Evolutionary conservation across 23 red algal genomes (phyloP), one percentile per base, ranked within the genome.

Genomic region (Gracilaria domingensis): DNA sequence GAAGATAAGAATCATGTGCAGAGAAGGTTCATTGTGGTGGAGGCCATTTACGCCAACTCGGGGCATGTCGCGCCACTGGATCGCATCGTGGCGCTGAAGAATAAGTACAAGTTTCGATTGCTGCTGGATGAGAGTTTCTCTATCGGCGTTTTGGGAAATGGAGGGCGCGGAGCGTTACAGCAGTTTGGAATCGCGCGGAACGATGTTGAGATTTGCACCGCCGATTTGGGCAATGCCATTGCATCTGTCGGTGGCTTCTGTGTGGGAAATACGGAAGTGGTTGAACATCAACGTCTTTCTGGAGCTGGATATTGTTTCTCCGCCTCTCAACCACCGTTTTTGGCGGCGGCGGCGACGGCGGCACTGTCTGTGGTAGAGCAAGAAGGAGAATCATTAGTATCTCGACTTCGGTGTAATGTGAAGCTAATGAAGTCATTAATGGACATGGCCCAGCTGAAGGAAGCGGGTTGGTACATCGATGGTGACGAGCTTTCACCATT

Each of bases 251-350:
- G 97, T 38, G 97, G 97, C 30, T 80, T 96, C 50, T 96, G 94
- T 75, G 91, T 94, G 18, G 93, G 97, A 36, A 84, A 95, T 32
- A 67, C 61, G 0, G 84, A 89, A 20, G 94, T 96, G 16, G 97
- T 96, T 16, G 77, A 91, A 20, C 97, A 99, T 73, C 97, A 99
- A 84, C 90, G 97, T 28, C 66, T 99, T 20, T 96, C 93, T 0
- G 93, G 97, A 37, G 97, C 97, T 28, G 97, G 97, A 13, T 99
- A 99, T 71, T 99, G 97, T 65, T 99, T 99, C 66, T 96, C 93
- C 0, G 97, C 97, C 9, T 86, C 97, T 34, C 97, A 99, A 70
- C 97, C 97, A 21, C 97, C 97, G 40, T 99, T 91, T 88, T 79
- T 99, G 49, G 97, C 97, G 29, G 90, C 85, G 9, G 97, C 97